Evolutionary conservation across 2,329 filamentous ascomycete genomes (phyloP).

Genomic region (Xylariaceae sp.): DNA sequence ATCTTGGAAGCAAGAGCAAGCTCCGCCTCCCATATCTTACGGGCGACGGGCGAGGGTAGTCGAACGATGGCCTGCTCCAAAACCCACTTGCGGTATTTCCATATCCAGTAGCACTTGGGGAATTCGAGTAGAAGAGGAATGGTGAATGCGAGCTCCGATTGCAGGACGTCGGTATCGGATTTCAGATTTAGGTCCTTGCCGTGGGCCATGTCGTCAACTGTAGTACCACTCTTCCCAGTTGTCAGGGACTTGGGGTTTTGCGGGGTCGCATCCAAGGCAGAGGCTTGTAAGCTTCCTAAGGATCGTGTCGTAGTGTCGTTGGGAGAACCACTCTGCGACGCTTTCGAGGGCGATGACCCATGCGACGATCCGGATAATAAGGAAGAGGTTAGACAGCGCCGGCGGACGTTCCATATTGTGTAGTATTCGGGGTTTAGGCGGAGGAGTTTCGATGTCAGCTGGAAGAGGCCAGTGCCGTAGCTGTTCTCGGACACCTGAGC

Average conservation of each 20-base stretch:
- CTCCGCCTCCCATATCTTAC: conserved; percentile 80
- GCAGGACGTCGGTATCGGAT: conserved; percentile 57
- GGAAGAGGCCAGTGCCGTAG: conserved; percentile 61
- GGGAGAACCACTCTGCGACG: conserved; percentile 56
- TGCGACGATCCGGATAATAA: conserved; percentile 54
- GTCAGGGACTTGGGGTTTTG: conserved; percentile 51
- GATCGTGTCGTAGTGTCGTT: conserved; percentile 62
- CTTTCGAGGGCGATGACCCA: conserved; percentile 56
- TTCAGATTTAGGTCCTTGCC: conserved; percentile 6
- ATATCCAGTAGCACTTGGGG: conserved; percentile 99
- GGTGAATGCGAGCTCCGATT: conserved; percentile 77
- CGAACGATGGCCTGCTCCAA: conserved; percentile 70
- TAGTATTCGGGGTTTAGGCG: conserved; percentile 85
- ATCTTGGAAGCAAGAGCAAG: conserved; percentile 84
- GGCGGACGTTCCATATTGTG: conserved; percentile 87
- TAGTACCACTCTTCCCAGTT: conserved; percentile 57
- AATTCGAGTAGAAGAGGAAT: conserved; percentile 81
- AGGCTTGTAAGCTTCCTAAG: conserved; percentile 61
- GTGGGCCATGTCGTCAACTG: conserved; percentile 44
- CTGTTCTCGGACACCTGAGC: conserved; percentile 54
- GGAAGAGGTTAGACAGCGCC: conserved; percentile 66
- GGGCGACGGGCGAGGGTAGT: conserved; percentile 59
- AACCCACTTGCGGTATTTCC: conserved; percentile 92
- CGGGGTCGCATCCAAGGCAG: conserved; percentile 56
- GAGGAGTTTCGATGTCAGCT: conserved; percentile 72